Conservation (phyloP, 2,329 filamentous ascomycete genomes). For the Malbranchea zuffiana region DNA sequence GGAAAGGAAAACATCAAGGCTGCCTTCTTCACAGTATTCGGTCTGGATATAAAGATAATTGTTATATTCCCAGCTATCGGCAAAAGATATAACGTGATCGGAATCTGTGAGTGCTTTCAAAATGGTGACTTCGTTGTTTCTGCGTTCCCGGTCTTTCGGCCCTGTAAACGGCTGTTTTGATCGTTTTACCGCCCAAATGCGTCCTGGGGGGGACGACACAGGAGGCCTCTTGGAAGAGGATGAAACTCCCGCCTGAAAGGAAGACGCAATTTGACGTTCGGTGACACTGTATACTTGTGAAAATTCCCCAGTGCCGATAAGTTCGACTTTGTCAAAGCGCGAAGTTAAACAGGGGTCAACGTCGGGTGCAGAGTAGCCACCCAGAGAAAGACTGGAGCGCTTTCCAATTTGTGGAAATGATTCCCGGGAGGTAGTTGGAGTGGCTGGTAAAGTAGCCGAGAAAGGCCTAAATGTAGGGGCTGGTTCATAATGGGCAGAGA, state of each 20-base stretch:
- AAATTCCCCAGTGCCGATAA: slow-evolving; percentile 81
- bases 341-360: slow-evolving; percentile 63
- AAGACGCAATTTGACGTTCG: slow-evolving; percentile 10
- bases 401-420: slow-evolving; percentile 48
- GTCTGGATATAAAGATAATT: slow-evolving; percentile 91
- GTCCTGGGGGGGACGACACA: slow-evolving; percentile 36
- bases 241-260: slow-evolving; percentile 42
- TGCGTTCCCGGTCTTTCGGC: slow-evolving; percentile 65
- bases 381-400: slow-evolving; percentile 57
- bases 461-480: slow-evolving; percentile 32
- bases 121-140: slow-evolving; percentile 72
- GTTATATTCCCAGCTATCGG: slow-evolving; percentile 79
- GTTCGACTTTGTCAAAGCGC: slow-evolving; percentile 70
- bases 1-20: slow-evolving; percentile 73
- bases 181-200: slow-evolving; percentile 89
- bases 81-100: slow-evolving; percentile 75
- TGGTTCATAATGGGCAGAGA: slow-evolving; percentile 52
- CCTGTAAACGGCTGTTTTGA: slow-evolving; percentile 70
- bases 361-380: slow-evolving; percentile 58
- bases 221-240: slow-evolving; percentile 31
- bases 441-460: slow-evolving; percentile 55
- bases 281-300: slow-evolving; percentile 63
- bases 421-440: slow-evolving; percentile 60
- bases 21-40: slow-evolving; percentile 91
- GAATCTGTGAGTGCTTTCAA: slow-evolving; percentile 65